These are phyloP conservation scores for Trichosphaerium sp. DNA, from an alignment of 78 protist species.

Conservation along the genomic window DNA sequence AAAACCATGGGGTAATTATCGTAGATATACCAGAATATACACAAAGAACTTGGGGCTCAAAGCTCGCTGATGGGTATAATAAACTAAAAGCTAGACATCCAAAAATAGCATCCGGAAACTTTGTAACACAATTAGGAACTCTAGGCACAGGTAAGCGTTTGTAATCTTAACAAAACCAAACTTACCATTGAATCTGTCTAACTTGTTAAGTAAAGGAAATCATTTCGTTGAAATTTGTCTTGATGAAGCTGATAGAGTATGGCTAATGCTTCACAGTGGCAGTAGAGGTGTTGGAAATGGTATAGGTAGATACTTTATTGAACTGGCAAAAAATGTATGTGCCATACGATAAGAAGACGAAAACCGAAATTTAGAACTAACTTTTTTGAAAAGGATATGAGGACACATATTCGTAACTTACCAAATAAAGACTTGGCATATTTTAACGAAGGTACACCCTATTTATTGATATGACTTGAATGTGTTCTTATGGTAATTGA, in stretches of 20 bases:
- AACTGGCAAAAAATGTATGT: conserved; percentile 18
- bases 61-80: background rate
- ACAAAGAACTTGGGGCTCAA: no score
- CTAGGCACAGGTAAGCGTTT: no score
- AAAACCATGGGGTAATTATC: no score
- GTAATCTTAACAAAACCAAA: no score
- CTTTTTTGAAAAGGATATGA: no score
- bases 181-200: no score
- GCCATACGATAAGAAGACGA: no score
- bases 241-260: conserved; percentile 25
- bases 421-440: conserved; percentile 23
- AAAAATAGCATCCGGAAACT: background rate
- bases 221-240: conserved; percentile 25
- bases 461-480: no score
- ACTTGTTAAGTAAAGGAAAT: no score
- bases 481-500: no score
- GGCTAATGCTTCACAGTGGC: conserved; percentile 49
- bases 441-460: background rate
- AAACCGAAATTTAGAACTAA: no score
- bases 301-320: conserved; percentile 15
- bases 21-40: no score
- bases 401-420: background rate
- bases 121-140: conserved; percentile 15
- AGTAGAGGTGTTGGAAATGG: conserved; percentile 17
- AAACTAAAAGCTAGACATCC: background rate